phyloP scores from a whole-genome alignment of 768 basidiomycete species.

The Baorangia bicolor region DNA sequence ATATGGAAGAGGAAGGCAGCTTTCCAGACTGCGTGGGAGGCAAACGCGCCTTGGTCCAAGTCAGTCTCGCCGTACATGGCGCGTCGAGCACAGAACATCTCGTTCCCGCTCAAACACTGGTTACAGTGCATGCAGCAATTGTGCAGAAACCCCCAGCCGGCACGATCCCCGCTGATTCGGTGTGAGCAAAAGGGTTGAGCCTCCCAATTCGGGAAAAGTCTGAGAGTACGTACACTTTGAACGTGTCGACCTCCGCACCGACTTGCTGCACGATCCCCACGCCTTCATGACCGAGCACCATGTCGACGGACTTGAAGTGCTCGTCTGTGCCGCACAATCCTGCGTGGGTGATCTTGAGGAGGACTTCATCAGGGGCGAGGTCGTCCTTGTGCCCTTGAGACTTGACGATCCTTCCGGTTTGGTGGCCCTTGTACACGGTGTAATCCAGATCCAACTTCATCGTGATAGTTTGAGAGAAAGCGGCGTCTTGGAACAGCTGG shows the following conservation, averaged over 20 bases:
- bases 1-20: slow-evolving; percentile 36
- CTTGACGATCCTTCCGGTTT: slow-evolving; percentile 19
- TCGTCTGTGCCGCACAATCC: slow-evolving; percentile 42
- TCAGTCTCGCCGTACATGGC: slow-evolving; percentile 27
- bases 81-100: slow-evolving; percentile 26
- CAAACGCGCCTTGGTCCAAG: slow-evolving; percentile 36
- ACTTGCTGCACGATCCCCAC: slow-evolving; percentile 34
- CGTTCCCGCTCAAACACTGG: slow-evolving; percentile 35
- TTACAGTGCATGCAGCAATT: slow-evolving; percentile 33
- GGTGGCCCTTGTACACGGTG: slow-evolving; percentile 33
- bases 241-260: slow-evolving; percentile 30
- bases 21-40: slow-evolving; percentile 36
- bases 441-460: slow-evolving; percentile 25
- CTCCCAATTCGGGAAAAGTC: neutral
- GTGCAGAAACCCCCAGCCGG: slow-evolving; percentile 38
- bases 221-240: slow-evolving; percentile 35
- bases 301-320: slow-evolving; percentile 32
- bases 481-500: neutral
- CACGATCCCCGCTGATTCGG: slow-evolving; percentile 33
- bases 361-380: slow-evolving; percentile 29
- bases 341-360: slow-evolving; percentile 33
- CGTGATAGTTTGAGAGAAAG: neutral
- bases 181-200: neutral
- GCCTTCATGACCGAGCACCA: slow-evolving; percentile 43
- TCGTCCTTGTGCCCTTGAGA: slow-evolving; percentile 9